These are phyloP conservation scores for Xylaria venustula DNA, from an alignment of 495 filamentous ascomycete genomes.

Conservation along the genomic window DNA sequence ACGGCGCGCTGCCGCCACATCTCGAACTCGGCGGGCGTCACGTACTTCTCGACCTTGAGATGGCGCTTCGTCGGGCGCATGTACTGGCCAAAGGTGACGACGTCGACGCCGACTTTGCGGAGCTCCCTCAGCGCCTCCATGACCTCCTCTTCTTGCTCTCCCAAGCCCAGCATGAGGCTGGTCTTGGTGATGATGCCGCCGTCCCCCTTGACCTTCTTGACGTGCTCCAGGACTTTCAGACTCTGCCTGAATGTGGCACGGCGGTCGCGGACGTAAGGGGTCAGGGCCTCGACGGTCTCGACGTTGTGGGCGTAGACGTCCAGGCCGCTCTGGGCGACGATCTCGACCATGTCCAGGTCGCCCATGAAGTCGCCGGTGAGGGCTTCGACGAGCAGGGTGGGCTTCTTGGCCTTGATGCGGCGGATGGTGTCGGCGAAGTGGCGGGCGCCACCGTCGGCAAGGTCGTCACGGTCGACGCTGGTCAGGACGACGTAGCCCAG, in stretches of 20 bases:
- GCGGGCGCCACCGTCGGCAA: constrained; percentile 79
- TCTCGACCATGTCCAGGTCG: constrained; percentile 73
- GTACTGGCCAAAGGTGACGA: constrained; percentile 98
- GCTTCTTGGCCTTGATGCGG: constrained; percentile 87
- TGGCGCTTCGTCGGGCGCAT: constrained; percentile 98
- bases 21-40: constrained; percentile 87
- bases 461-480: constrained; percentile 87
- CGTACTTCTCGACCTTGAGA: constrained; percentile 92
- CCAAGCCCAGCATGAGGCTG: constrained; percentile 92
- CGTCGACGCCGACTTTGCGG: constrained; percentile 76
- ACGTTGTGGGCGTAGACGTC: constrained; percentile 98
- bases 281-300: constrained; percentile 89
- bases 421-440: constrained; percentile 95
- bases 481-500: constrained; percentile 95
- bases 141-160: constrained; percentile 88
- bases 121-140: constrained; percentile 78
- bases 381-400: constrained; percentile 87
- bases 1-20: constrained; percentile 85
- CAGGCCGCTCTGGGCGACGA: constrained; percentile 82
- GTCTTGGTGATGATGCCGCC: constrained; percentile 91
- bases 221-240: constrained; percentile 73
- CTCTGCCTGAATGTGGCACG: constrained; percentile 87
- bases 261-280: constrained; percentile 85
- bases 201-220: constrained; percentile 64
- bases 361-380: constrained; percentile 89